Conservation (phyloP, 2,329 filamentous ascomycete genomes). For the Exophiala aquamarina region DNA sequence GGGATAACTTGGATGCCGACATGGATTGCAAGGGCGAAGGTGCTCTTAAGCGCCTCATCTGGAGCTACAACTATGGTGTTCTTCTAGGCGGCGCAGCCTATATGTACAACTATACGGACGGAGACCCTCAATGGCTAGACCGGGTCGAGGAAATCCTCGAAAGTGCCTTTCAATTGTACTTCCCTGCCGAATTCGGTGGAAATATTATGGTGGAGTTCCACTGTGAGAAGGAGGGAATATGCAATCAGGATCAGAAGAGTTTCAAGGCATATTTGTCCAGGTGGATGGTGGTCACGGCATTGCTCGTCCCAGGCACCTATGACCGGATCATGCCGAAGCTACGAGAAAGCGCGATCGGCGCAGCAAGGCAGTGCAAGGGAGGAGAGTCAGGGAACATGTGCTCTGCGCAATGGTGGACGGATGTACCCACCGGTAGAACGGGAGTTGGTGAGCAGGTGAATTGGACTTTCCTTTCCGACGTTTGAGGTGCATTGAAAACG, state of each 20-base stretch:
- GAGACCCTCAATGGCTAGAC: conserved; percentile 52
- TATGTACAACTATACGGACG: conserved; percentile 54
- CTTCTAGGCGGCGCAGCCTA: conserved; percentile 55
- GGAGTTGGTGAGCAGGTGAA: conserved; percentile 43
- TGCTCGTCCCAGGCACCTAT: conserved; percentile 58
- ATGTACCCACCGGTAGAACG: conserved; percentile 35
- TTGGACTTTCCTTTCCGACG: neutral
- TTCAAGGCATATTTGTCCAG: conserved; percentile 67
- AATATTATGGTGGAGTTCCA: conserved; percentile 59
- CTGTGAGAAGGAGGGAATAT: conserved; percentile 55
- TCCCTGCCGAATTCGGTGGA: conserved; percentile 45
- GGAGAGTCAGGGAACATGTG: conserved; percentile 48
- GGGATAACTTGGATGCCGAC: conserved; percentile 54
- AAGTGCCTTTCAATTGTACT: conserved; percentile 52
- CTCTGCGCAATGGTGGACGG: conserved; percentile 41
- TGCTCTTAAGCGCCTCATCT: conserved; percentile 50
- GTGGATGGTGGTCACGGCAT: conserved; percentile 57
- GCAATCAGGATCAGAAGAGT: conserved; percentile 61
- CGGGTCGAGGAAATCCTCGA: conserved; percentile 55
- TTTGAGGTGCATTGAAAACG: neutral
- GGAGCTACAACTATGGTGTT: conserved; percentile 59
- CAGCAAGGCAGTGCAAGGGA: conserved; percentile 55
- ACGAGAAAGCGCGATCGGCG: conserved; percentile 52
- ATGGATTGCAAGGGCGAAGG: conserved; percentile 47
- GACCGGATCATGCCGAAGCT: conserved; percentile 53